Percentiles rank a stretch among this genome's conserved stretches.
phyloP scores from a whole-genome alignment of 306 rosid genomes.

The Prunus salicina region DNA sequence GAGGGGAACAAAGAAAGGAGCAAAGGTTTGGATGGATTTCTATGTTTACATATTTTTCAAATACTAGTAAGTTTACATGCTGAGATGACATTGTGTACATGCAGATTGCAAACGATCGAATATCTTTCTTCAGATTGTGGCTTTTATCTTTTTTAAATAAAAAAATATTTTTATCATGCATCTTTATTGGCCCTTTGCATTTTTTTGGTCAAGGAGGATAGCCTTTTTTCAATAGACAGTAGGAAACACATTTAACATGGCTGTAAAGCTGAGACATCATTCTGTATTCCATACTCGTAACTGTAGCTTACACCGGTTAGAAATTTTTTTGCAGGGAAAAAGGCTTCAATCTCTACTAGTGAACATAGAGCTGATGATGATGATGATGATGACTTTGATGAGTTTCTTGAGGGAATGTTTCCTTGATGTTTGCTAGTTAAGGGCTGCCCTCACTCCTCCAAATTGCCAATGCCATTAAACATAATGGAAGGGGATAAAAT shows the following conservation, averaged over 20 bases:
- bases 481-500: not conserved
- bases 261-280: not conserved
- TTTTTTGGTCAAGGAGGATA: not conserved
- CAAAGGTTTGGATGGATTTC: slow-evolving; percentile 48
- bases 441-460: not conserved
- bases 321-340: slow-evolving; percentile 52
- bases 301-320: slow-evolving; percentile 10
- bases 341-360: slow-evolving; percentile 40
- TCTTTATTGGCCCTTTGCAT: not conserved
- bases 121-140: not conserved
- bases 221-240: not conserved
- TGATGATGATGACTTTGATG: slow-evolving; percentile 53
- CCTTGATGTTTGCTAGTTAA: slow-evolving; percentile 39
- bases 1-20: slow-evolving; percentile 52
- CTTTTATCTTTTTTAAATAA: not conserved
- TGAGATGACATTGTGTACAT: not conserved
- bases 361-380: slow-evolving; percentile 43
- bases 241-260: not conserved
- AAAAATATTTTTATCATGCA: not conserved
- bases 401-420: slow-evolving; percentile 88
- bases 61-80: not conserved
- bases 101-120: not conserved
- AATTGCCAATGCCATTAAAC: not conserved
- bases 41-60: slow-evolving; percentile 1
- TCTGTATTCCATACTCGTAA: not conserved